Conservation (phyloP, 148 eudicot species). For the Rhododendron molle region DNA sequence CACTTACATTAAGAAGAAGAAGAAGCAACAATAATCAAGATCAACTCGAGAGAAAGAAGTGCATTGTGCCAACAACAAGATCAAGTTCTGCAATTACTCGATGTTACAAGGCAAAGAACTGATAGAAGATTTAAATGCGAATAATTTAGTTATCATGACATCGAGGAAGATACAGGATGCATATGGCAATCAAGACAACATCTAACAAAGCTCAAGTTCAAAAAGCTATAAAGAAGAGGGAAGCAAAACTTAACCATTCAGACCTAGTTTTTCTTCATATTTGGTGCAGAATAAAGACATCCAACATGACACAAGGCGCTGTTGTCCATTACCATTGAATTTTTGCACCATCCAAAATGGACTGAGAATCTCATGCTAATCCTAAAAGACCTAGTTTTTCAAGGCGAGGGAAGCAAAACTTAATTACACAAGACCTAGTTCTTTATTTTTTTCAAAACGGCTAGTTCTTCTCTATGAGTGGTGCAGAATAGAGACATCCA, state of each 20-base stretch:
- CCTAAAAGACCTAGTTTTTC: background rate
- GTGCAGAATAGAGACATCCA: background rate
- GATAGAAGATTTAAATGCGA: background rate
- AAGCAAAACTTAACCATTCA: background rate
- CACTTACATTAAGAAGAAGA: background rate
- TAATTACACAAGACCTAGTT: background rate
- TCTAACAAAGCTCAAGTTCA: background rate
- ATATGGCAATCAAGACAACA: background rate
- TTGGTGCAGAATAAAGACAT: background rate
- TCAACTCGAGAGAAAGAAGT: background rate
- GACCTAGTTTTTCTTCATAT: background rate
- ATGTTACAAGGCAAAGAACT: background rate
- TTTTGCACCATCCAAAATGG: background rate
- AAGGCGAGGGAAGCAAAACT: background rate
- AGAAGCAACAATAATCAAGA: background rate
- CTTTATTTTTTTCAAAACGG: background rate
- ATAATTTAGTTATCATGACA: background rate
- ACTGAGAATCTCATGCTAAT: background rate
- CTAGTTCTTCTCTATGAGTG: background rate
- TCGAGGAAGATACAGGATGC: background rate
- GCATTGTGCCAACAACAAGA: background rate
- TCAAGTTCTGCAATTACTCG: background rate
- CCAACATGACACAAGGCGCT: background rate
- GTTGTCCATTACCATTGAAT: background rate
- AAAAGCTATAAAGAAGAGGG: background rate